phyloP scores from a whole-genome alignment of 257 asterid species.

The Solanum chaucha region DNA sequence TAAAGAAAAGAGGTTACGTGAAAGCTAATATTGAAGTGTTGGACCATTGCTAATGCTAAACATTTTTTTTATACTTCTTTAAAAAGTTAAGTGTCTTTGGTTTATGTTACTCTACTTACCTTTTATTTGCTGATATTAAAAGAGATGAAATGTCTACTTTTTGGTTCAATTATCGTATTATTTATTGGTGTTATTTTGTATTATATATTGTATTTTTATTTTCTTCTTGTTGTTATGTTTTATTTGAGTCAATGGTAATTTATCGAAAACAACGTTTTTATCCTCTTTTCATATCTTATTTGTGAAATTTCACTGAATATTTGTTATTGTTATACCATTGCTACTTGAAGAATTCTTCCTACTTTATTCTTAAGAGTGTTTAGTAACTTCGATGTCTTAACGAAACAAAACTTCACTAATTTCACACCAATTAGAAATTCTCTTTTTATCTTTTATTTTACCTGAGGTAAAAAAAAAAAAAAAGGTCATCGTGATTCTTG shows the following conservation, averaged over 20 bases:
- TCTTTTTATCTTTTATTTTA: background rate
- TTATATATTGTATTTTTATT: too few relatives aligned
- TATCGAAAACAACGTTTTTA: rapidly evolving
- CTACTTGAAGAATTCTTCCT: background rate
- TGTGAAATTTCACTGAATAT: background rate
- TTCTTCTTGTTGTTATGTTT: too few relatives aligned
- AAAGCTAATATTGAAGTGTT: background rate
- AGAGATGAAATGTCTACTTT: background rate
- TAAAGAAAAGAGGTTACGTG: background rate
- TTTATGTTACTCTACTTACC: background rate
- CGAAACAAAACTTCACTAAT: background rate
- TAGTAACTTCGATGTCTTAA: background rate
- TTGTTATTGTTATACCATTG: too few relatives aligned
- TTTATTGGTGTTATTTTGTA: background rate
- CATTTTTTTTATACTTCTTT: background rate
- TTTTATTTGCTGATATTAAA: background rate
- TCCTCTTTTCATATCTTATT: too few relatives aligned
- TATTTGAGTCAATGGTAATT: too few relatives aligned
- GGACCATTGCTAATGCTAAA: background rate
- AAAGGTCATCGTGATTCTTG: background rate
- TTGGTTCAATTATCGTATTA: background rate
- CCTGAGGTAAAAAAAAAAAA: background rate
- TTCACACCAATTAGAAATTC: background rate
- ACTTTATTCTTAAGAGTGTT: background rate
- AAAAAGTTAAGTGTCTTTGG: background rate